phyloP scores from a whole-genome alignment of 257 asterid genomes.

The Solanum sitiens region DNA sequence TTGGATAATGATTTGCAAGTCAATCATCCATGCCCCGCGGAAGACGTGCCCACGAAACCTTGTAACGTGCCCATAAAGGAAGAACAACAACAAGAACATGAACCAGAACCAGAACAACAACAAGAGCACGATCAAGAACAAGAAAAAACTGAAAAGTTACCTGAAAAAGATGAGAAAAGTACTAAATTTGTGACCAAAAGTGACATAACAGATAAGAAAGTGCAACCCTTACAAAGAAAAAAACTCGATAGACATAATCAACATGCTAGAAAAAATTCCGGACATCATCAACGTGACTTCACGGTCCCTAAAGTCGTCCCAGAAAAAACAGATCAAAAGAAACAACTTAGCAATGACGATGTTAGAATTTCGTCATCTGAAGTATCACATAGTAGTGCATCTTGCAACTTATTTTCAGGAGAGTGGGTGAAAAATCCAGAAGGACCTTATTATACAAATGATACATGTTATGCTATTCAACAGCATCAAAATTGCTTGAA shows the following conservation, averaged over 20 bases:
- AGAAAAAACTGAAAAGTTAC: not conserved
- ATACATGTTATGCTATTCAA: constrained; percentile 58
- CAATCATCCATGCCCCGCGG: not conserved
- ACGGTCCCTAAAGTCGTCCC: not conserved
- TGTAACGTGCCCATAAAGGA: not conserved
- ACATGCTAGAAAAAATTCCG: constrained; percentile 9
- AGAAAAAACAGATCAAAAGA: not conserved
- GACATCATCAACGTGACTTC: not conserved
- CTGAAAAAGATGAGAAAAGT: not conserved
- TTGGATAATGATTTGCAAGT: not conserved
- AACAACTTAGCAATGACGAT: not conserved
- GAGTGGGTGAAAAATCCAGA: constrained; percentile 70
- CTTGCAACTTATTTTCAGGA: constrained; percentile 64
- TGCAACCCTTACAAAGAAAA: not conserved
- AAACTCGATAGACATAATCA: not conserved
- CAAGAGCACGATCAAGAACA: not conserved
- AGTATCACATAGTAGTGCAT: constrained; percentile 4
- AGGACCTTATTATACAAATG: constrained; percentile 67
- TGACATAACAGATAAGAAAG: not conserved
- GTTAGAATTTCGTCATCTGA: not conserved
- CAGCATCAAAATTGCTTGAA: constrained; percentile 79
- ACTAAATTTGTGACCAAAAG: not conserved
- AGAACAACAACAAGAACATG: not conserved
- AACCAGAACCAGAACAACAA: not conserved
- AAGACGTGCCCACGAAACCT: not conserved